Evolutionary conservation across 768 basidiomycete species (phyloP), one percentile per base, ranked within the genome.

Genomic region (Pleurotus citrinopileatus): DNA sequence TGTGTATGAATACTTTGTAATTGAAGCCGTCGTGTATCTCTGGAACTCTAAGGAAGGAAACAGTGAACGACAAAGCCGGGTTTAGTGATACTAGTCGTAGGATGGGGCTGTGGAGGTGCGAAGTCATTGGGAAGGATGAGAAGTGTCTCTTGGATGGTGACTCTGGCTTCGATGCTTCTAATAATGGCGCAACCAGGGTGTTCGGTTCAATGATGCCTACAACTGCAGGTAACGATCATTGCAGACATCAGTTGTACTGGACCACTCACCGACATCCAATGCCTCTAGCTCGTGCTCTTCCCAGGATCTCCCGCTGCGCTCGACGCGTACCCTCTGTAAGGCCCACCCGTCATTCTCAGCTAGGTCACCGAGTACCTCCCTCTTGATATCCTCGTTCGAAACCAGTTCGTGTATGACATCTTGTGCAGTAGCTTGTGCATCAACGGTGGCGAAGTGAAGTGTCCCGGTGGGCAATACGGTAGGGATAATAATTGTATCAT

Each of bases 61-160:
- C 62, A 1, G 71, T 67, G 19, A 86, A 38, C 0, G 75, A 74
- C n/a, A 89, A 74, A 13, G 73, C 66, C 3, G 84, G 78, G 59
- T 92, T 81, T 2, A 86, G 73, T 4, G 87, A 87, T 2, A 93
- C 84, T 38, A 94, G 73, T 1, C 90, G 86, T 36, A 93, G 66
- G 2, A 76, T 68, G 8, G 91, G 85, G 2, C 73, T 72, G 61
- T 87, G 86, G 32, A 88, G 71, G 65, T 87, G 86, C 0, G 80
- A 78, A 1, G 87, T 86, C 59, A 87, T 69, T 6, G 82, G 79
- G 61, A 89, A 91, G 3, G 83, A 75, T 12, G 87, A 87, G 69
- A 89, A 91, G 57, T 81, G 80, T 22, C 79, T 74, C 47, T 78
- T 67, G 22, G 64, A 55, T 42, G 64, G 61, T 2, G 70, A 67